Conservation (phyloP, 2,329 filamentous ascomycete species). For the Fusarium burgessii region DNA sequence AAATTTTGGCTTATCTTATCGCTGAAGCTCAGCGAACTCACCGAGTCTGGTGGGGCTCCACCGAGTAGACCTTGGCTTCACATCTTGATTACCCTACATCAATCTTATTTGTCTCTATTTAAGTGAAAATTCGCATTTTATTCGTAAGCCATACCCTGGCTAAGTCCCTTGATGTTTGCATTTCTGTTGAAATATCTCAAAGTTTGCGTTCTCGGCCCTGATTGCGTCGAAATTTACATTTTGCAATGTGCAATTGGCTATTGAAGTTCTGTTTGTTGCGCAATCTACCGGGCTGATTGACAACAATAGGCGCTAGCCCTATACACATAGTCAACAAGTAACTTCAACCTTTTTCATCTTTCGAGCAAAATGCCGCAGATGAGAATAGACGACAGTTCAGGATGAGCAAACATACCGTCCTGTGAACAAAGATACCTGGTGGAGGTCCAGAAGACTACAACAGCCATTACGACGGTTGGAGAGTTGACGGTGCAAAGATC, state of each 20-base stretch:
- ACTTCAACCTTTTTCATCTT: not conserved
- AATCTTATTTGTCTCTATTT: fast-evolving
- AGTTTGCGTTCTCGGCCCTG: fast-evolving
- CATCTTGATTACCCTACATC: slow-evolving; percentile 12
- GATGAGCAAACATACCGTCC: not conserved
- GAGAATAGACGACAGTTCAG: not conserved
- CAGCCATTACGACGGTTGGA: not conserved
- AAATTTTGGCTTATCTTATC: slow-evolving; percentile 39
- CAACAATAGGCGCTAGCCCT: not conserved
- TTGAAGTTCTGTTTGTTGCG: not conserved
- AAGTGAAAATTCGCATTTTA: not conserved
- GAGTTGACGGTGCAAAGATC: not conserved
- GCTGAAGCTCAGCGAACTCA: slow-evolving; percentile 29
- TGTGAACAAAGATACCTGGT: not conserved
- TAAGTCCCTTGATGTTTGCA: not conserved
- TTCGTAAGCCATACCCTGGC: not conserved
- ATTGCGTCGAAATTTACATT: fast-evolving
- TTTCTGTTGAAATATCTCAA: fast-evolving
- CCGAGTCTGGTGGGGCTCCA: slow-evolving; percentile 28
- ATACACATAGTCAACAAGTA: not conserved
- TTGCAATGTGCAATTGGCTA: not conserved
- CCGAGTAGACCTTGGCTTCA: not conserved
- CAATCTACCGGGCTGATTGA: not conserved
- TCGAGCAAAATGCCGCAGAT: not conserved
- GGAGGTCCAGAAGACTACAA: not conserved